Base-by-base conservation (phyloP, 1,284 basidiomycete genomes). In the Volvariella volvacea region DNA sequence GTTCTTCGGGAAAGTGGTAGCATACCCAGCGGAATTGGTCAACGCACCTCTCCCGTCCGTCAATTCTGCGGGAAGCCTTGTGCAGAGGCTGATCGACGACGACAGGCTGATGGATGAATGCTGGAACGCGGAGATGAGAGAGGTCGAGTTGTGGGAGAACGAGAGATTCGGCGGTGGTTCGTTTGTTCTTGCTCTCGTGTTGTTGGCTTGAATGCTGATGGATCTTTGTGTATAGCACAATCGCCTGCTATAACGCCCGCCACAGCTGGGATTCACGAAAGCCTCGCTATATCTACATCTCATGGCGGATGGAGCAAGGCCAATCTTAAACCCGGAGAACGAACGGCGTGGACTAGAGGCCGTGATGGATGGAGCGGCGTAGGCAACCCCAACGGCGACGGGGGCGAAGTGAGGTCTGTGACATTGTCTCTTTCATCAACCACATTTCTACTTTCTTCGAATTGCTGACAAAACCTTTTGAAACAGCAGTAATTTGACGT, bases 121-220 rank as follows among this genome's bases (percentile, higher is more conserved):
- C 42, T 87, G 83, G 82, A 65, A 62, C 1, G 67, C 77, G 2
- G 74, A 80, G 51, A 70, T 81, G 58, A 60, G 74, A 2, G 73
- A 80, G 37, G 83, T 89, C 6, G 82, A 87, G 56, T 57, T 88
- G 14, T 88, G 76, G 68, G 87, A 89, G 67, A 89, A 88, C 58
- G 83, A 89, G 57, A 69, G 86, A 14, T 79, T 74, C 64, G 62
- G 55, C 12, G 25, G 25, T 44, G 57, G 56, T 48, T n/a, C 8
- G 48, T 44, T 12, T 8, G 8, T 21, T 21, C 42, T 45, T 37
- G 41, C 14, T 30, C 9, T 40, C 34, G 6, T 40, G 31, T 4
- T n/a, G 16, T 14, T 9, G 14, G 9, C 3, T 22, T 28, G 17
- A 19, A 37, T n/a, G 41, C 21, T 10, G 21, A 15, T 6, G 0